These are phyloP conservation scores for Phaseolus lunatus DNA, from an alignment of 306 rosid genomes.

Conservation along the genomic window DNA sequence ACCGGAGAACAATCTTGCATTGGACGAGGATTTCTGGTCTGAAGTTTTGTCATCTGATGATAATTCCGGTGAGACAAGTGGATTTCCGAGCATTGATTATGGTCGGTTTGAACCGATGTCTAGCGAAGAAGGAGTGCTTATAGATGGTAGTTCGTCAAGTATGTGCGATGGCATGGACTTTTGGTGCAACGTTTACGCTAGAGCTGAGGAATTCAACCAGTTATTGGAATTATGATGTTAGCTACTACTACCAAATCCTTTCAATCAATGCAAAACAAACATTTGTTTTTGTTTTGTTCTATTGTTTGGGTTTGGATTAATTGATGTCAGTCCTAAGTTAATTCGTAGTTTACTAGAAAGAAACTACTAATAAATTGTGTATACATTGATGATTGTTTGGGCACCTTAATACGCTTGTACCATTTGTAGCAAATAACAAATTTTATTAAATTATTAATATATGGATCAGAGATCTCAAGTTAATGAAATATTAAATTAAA, in stretches of 20 bases:
- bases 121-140: constrained; percentile 30
- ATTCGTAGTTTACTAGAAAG: not conserved
- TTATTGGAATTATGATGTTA: constrained; percentile 45
- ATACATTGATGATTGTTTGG: not conserved
- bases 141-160: constrained; percentile 25
- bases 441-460: no score
- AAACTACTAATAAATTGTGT: constrained; percentile 4
- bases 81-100: constrained; percentile 21
- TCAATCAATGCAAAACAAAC: constrained; percentile 12
- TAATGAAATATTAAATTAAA: no score
- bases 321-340: not conserved
- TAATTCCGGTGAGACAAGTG: constrained; percentile 29
- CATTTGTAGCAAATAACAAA: not conserved
- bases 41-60: constrained; percentile 63
- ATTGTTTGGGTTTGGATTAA: not conserved
- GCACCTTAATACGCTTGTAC: not conserved
- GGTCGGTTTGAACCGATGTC: constrained; percentile 40
- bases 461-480: no score
- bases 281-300: not conserved
- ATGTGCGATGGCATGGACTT: constrained; percentile 57
- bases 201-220: constrained; percentile 61
- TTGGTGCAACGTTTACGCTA: constrained; percentile 63
- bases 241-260: not conserved
- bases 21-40: constrained; percentile 76
- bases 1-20: constrained; percentile 43